Evolutionary conservation across 1,284 basidiomycete genomes (phyloP), one percentile per base, ranked within the genome.

Genomic region (Cryptococcus sp.): DNA sequence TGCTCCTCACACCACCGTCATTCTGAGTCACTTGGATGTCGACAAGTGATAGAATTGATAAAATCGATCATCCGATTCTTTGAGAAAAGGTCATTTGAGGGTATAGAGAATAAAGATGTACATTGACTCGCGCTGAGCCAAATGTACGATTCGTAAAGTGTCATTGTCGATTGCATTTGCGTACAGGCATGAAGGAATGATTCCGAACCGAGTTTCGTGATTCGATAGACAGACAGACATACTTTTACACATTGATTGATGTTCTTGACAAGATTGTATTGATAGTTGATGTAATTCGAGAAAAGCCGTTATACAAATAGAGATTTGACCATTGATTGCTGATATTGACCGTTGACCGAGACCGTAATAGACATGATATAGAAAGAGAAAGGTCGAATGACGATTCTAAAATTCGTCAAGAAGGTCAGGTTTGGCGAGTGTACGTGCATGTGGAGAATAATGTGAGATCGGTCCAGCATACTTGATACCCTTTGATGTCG

Each of bases 381-480:
- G n/a, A 28, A 11, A 28, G 28, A 28, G 28, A 28, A n/a, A 28
- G 28, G 5, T 39, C 36, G 36, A 39, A 34, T 34, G 10, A 16
- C 32, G 32, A 34, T 16, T 39, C 16, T 60, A 73, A 46, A 72
- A 73, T 61, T 73, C 71, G 49, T 70, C 67, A 34, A 72, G n/a
- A n/a, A n/a, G 55, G 45, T 73, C 69, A 34, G 73, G 73, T 55
- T 70, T 68, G 14, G 70, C 65, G 22, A 75, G 54, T 13, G 61
- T 59, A 28, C 55, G 58, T 4, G 65, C 69, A 39, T 66, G 63
- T 42, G 73, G 73, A 9, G 70, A 70, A 55, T 73, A 73, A 57
- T 75, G 73, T 56, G 73, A 73, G 4, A 67, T 71, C 41, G 70
- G 69, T 16, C 72, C 72, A 9, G 73, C 73, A 53, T 75, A 75